phyloP scores from a whole-genome alignment of 169 alveolate genomes.

The Cryptosporidium ubiquitum region DNA sequence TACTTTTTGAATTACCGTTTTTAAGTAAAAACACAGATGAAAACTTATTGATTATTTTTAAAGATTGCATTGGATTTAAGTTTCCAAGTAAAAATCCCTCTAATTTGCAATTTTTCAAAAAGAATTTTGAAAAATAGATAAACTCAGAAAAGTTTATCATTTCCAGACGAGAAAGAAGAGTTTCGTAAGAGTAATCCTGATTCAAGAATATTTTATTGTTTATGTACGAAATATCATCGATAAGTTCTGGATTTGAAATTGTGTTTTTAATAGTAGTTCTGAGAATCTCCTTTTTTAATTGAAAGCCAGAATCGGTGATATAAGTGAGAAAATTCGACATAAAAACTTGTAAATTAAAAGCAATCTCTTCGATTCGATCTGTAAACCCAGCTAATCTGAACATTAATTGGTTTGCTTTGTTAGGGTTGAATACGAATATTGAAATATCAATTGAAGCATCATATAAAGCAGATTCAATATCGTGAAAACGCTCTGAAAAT shows the following conservation, averaged over 20 bases:
- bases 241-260: neutral
- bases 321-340: neutral
- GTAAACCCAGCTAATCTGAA: constrained; percentile 13
- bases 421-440: neutral
- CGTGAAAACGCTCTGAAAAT: neutral
- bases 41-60: neutral
- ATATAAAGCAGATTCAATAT: constrained; percentile 14
- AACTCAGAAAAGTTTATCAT: constrained; percentile 1
- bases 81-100: constrained; percentile 34
- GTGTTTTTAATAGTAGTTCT: neutral
- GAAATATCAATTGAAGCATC: neutral
- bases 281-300: neutral
- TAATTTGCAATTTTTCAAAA: neutral
- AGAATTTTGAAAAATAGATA: neutral
- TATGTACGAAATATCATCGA: neutral
- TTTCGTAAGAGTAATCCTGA: constrained; percentile 22
- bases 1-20: neutral
- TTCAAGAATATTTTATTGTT: neutral
- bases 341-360: neutral
- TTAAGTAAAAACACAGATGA: neutral
- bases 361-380: neutral
- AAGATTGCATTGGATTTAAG: neutral
- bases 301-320: neutral
- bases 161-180: neutral
- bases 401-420: neutral